Evolutionary conservation across 1,284 basidiomycete species (phyloP), one percentile per base, ranked within the genome.

Genomic region (Erythrobasidium hasegawianum): DNA sequence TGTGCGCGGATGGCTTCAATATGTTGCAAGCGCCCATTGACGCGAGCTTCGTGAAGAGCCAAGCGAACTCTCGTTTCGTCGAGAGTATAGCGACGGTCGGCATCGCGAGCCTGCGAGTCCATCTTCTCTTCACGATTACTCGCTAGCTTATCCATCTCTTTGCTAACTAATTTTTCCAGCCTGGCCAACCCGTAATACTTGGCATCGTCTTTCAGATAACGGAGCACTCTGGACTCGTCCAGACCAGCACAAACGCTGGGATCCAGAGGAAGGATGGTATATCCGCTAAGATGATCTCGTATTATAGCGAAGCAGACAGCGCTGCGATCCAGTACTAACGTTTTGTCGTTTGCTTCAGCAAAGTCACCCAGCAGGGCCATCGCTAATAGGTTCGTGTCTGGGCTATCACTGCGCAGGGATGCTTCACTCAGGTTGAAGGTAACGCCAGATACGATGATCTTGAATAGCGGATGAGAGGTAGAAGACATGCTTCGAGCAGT

Each of bases 351-450:
- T 27, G 58, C 43, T 52, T 59, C 58, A 11, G 29, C 8, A 11
- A 59, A 59, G 40, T 59, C 58, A 20, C 58, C 58, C 39, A 59
- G 47, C 14, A 59, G 49, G 29, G 58, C 47, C 16, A 49, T 29
- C 24, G 58, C 45, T 14, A 59, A 50, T 26, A 59, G 33, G 29
- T 59, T 59, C 8, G 24, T 2, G 7, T 45, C 58, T 11, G 58
- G 58, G 27, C 45, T 18, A 39, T 59, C 58, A n/a, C 45, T 20
- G 33, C 50, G 22, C 22, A 59, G 47, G 16, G 47, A 49, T 11
- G 43, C 29, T 9, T 49, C 26, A 9, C 45, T 33, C 22, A 59
- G 20, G 4, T 33, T 43, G 1, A 59, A 27, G 13, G 43, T 24
- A 2, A 49, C 43, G 24, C 58, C 58, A 2, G 45, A 49, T 1